Conservation (phyloP, 306 rosid species). For the Macrotyloma uniflorum region DNA sequence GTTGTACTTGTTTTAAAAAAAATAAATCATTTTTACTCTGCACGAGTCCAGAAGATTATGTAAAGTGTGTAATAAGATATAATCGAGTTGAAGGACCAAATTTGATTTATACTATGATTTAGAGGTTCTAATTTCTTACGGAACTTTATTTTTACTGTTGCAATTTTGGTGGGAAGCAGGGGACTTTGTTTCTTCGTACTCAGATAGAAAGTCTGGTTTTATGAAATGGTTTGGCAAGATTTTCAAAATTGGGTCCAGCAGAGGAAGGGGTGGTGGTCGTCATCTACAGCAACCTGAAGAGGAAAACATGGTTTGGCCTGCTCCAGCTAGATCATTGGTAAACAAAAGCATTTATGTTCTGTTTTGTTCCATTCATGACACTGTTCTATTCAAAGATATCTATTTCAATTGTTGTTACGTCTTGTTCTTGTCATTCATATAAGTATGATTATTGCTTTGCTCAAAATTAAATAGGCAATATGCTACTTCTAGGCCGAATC, state of each 20-base stretch:
- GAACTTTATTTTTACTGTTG: constrained; percentile 4
- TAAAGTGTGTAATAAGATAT: background rate
- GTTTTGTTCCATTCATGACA: background rate
- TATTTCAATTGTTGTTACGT: background rate
- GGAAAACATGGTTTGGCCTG: constrained; percentile 76
- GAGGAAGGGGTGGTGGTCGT: constrained; percentile 49
- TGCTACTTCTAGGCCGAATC: background rate
- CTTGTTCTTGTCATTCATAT: background rate
- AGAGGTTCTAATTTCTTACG: background rate
- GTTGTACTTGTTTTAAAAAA: background rate
- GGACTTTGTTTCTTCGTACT: constrained; percentile 64
- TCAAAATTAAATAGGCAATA: background rate
- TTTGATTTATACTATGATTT: background rate
- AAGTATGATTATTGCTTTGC: background rate
- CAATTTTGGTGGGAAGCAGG: constrained; percentile 61
- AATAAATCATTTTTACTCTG: constrained; percentile 17
- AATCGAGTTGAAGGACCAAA: background rate
- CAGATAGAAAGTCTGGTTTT: constrained; percentile 80
- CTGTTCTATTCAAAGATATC: background rate
- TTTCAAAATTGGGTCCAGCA: constrained; percentile 59
- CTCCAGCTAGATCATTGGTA: constrained; percentile 67
- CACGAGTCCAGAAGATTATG: background rate
- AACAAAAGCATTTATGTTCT: constrained; percentile 9
- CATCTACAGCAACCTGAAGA: constrained; percentile 64
- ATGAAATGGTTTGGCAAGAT: constrained; percentile 85